Conservation (phyloP, 768 basidiomycete genomes). For the Collybiopsis confluens region DNA sequence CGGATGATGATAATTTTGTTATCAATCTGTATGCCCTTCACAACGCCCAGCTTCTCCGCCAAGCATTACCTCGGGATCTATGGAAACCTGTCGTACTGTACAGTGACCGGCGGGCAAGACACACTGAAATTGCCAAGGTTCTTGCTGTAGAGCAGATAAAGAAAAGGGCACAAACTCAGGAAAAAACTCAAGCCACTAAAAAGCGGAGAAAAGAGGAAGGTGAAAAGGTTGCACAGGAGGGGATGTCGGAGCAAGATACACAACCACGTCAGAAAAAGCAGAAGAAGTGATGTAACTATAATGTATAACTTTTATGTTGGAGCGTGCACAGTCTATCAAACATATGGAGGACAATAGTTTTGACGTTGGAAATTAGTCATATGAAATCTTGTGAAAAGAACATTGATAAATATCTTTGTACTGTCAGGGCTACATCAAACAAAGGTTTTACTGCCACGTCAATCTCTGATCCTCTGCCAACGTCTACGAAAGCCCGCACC, state of each 20-base stretch:
- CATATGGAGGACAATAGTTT: too few relatives aligned
- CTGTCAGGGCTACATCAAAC: too few relatives aligned
- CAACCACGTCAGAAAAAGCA: background rate
- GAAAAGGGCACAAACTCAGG: background rate
- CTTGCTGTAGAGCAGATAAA: background rate
- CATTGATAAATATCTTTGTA: too few relatives aligned
- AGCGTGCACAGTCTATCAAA: too few relatives aligned
- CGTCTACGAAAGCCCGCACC: too few relatives aligned
- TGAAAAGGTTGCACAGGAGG: background rate
- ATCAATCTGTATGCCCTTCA: slow-evolving; percentile 13
- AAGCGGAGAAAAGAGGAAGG: background rate
- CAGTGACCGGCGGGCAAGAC: background rate
- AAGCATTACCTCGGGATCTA: slow-evolving; percentile 3
- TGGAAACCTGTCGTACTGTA: slow-evolving; percentile 3
- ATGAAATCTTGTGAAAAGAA: too few relatives aligned
- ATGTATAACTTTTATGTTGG: too few relatives aligned
- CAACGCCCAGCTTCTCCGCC: slow-evolving; percentile 5
- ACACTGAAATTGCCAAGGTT: background rate
- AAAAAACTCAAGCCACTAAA: background rate
- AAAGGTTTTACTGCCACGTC: too few relatives aligned
- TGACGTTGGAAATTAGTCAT: too few relatives aligned
- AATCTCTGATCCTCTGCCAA: too few relatives aligned
- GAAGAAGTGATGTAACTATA: too few relatives aligned
- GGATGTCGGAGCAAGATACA: background rate
- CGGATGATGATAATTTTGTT: slow-evolving; percentile 9